A percentile compares a stretch with the other conserved stretches of the same genome.
Evolutionary conservation across 176 grass and related monocot genomes (phyloP).

Genomic region (Cymbopogon citratus): DNA sequence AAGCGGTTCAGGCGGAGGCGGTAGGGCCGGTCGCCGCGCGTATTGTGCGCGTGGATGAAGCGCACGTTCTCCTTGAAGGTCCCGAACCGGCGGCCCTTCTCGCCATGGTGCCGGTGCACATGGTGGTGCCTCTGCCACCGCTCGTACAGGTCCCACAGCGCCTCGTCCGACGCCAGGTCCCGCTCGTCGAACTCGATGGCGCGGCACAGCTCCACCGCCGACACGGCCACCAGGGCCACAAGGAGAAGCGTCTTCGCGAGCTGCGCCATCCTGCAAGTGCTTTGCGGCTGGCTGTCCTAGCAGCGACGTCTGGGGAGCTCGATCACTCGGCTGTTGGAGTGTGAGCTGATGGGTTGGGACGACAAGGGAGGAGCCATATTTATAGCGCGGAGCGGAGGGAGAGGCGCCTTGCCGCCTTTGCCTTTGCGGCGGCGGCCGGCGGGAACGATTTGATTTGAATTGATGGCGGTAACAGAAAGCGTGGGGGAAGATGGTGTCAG

Average conservation of each 20-base stretch:
- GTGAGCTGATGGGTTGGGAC: slow-evolving; percentile 28
- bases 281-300: too few species aligned
- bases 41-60: slow-evolving; percentile 80
- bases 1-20: slow-evolving; percentile 77
- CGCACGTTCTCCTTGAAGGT: slow-evolving; percentile 67
- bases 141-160: slow-evolving; percentile 65
- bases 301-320: too few species aligned
- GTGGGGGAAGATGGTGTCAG: slow-evolving; percentile 18
- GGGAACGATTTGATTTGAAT: slow-evolving; percentile 38
- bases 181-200: slow-evolving; percentile 57
- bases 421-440: slow-evolving; percentile 51
- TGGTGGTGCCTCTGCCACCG: slow-evolving; percentile 64
- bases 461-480: slow-evolving; percentile 44
- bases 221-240: slow-evolving; percentile 15
- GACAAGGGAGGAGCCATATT: slow-evolving; percentile 18
- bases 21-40: slow-evolving; percentile 39
- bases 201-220: slow-evolving; percentile 17
- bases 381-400: slow-evolving; percentile 17
- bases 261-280: slow-evolving; percentile 22
- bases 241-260: not conserved
- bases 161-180: slow-evolving; percentile 59
- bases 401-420: not conserved
- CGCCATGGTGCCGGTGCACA: slow-evolving; percentile 38
- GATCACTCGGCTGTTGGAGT: not conserved
- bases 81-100: slow-evolving; percentile 60